Conservation (phyloP, 2,329 filamentous ascomycete genomes). For the Fusarium robinianum region DNA sequence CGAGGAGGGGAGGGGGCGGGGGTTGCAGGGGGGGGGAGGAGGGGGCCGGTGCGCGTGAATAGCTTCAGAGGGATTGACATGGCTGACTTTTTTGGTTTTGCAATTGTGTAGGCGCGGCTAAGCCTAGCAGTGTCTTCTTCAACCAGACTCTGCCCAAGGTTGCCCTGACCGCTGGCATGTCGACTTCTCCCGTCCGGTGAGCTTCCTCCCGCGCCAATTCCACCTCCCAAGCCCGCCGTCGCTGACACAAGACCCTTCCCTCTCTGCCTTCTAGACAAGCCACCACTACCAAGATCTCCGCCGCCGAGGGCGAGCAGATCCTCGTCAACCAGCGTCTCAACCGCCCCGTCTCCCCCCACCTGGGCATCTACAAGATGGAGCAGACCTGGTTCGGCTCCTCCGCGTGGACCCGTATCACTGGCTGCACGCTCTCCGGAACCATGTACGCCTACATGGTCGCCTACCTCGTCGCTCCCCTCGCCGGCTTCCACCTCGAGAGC, state of each 20-base stretch:
- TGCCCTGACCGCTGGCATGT: slow-evolving; percentile 48
- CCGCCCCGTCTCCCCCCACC: slow-evolving; percentile 84
- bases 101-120: slow-evolving; percentile 45
- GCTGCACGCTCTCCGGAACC: slow-evolving; percentile 68
- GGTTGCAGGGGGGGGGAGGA: too few species aligned
- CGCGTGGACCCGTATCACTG: slow-evolving; percentile 83
- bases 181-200: slow-evolving; percentile 55
- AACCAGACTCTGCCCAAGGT: slow-evolving; percentile 53
- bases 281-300: slow-evolving; percentile 61
- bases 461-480: slow-evolving; percentile 78
- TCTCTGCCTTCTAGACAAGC: slow-evolving; percentile 48
- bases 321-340: slow-evolving; percentile 79
- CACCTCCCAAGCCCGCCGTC: slow-evolving; percentile 7
- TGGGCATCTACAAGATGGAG: slow-evolving; percentile 82
- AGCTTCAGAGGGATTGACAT: slow-evolving; percentile 10
- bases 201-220: slow-evolving; percentile 10
- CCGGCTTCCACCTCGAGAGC: slow-evolving; percentile 67
- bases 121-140: slow-evolving; percentile 53
- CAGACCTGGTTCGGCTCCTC: slow-evolving; percentile 82
- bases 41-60: too few species aligned
- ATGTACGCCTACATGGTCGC: slow-evolving; percentile 80
- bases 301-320: slow-evolving; percentile 61
- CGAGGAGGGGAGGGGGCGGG: too few species aligned
- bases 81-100: slow-evolving; percentile 11
- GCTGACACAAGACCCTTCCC: slow-evolving; percentile 12